Conservation (phyloP, 2,329 filamentous ascomycete genomes). For the Aureobasidium subglaciale region DNA sequence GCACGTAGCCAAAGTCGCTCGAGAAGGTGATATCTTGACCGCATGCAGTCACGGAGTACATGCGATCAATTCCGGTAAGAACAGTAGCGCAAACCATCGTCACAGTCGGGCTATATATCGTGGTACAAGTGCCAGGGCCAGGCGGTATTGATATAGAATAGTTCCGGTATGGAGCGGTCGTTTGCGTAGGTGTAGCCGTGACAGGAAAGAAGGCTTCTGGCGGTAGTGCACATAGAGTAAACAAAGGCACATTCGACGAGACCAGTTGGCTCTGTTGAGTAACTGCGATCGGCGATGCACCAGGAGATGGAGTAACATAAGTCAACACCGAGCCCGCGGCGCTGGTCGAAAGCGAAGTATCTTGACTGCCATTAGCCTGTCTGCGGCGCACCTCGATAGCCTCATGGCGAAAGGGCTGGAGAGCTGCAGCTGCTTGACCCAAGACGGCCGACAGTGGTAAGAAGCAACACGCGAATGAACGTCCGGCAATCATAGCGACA, state of each 20-base stretch:
- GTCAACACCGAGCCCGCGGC: slow-evolving; percentile 26
- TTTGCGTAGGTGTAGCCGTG: slow-evolving; percentile 22
- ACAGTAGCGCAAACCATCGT: slow-evolving; percentile 40
- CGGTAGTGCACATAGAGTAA: slow-evolving; percentile 37
- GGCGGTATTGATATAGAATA: slow-evolving; percentile 28
- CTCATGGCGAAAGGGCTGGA: slow-evolving; percentile 25
- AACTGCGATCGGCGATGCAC: slow-evolving; percentile 34
- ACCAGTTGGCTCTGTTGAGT: slow-evolving; percentile 38
- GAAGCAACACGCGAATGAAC: not conserved
- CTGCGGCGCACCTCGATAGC: slow-evolving; percentile 24
- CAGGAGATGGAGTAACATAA: slow-evolving; percentile 36
- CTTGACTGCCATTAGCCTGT: slow-evolving; percentile 19
- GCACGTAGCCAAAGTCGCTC: slow-evolving; percentile 36
- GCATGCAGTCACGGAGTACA: slow-evolving; percentile 36
- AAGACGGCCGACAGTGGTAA: not conserved
- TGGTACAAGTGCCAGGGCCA: slow-evolving; percentile 33
- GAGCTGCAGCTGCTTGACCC: slow-evolving; percentile 17
- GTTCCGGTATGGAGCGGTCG: slow-evolving; percentile 32
- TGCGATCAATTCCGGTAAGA: slow-evolving; percentile 34
- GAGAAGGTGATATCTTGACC: slow-evolving; percentile 41
- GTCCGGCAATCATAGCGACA: not conserved
- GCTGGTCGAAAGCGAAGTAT: slow-evolving; percentile 9
- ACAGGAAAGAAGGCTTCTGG: slow-evolving; percentile 29
- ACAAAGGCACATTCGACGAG: slow-evolving; percentile 36
- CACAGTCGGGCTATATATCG: slow-evolving; percentile 33